Conservation (phyloP, 805 yeast species). For the Kluyveromyces starmeri region DNA sequence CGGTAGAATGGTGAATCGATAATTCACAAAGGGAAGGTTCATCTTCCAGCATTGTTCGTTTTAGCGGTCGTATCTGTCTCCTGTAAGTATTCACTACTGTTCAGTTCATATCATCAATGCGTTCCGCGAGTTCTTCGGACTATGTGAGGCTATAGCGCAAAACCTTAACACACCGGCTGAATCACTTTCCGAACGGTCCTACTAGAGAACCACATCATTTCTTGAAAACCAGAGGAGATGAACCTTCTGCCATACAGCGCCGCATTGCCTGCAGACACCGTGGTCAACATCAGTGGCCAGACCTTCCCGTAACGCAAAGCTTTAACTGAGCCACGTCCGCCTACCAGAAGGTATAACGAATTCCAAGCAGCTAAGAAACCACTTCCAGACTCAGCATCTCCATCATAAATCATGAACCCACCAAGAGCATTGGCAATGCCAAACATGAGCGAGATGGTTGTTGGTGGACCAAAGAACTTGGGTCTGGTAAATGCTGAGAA, state of each 20-base stretch:
- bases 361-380: slow-evolving; percentile 83
- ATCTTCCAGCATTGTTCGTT: too few relatives aligned
- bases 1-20: slow-evolving; percentile 49
- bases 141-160: too few relatives aligned
- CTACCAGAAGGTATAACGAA: slow-evolving; percentile 59
- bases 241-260: slow-evolving; percentile 62
- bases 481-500: slow-evolving; percentile 14
- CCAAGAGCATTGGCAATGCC: slow-evolving; percentile 58
- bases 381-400: slow-evolving; percentile 68
- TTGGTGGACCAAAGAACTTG: slow-evolving; percentile 28
- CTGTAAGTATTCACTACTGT: too few relatives aligned
- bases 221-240: slow-evolving; percentile 35
- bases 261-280: slow-evolving; percentile 54
- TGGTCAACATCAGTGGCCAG: slow-evolving; percentile 52
- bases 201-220: neutral
- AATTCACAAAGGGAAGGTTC: too few relatives aligned
- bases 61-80: too few relatives aligned
- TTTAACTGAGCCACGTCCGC: slow-evolving; percentile 50
- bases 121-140: too few relatives aligned
- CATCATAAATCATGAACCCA: slow-evolving; percentile 66
- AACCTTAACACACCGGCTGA: too few relatives aligned
- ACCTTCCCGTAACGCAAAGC: slow-evolving; percentile 44
- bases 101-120: too few relatives aligned
- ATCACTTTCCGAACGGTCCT: too few relatives aligned
- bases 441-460: slow-evolving; percentile 40